phyloP scores from a whole-genome alignment of 2,329 filamentous ascomycete species.

The Colletotrichum sansevieriae region DNA sequence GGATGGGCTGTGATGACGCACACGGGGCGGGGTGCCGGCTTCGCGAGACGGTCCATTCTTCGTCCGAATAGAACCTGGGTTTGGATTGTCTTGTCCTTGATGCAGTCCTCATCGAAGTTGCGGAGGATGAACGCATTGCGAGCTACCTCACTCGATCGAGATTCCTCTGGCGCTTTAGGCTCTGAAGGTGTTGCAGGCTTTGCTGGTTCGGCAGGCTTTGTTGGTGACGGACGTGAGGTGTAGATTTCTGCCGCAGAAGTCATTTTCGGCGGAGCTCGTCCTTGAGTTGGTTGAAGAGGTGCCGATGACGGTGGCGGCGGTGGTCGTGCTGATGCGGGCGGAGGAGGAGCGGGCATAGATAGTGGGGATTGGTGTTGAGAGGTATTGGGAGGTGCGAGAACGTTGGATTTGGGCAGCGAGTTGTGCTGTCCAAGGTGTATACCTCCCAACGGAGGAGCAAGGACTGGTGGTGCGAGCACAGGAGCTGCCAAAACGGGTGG shows the following conservation, averaged over 20 bases:
- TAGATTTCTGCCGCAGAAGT: conserved; percentile 17
- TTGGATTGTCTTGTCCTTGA: conserved; percentile 69
- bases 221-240: too few species aligned
- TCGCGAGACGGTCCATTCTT: conserved; percentile 69
- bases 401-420: conserved; percentile 56
- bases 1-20: conserved; percentile 88
- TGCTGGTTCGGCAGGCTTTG: conserved; percentile 27
- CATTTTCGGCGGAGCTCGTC: conserved; percentile 35
- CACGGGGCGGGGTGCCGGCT: conserved; percentile 65
- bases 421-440: conserved; percentile 44
- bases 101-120: conserved; percentile 69
- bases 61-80: conserved; percentile 69
- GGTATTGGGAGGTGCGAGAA: conserved; percentile 61
- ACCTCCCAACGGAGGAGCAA: conserved; percentile 53
- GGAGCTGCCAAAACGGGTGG: conserved; percentile 50
- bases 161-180: conserved; percentile 27
- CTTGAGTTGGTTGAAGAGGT: conserved; percentile 39
- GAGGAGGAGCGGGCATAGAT: conserved; percentile 50
- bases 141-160: conserved; percentile 57
- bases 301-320: conserved; percentile 40
- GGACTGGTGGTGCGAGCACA: conserved; percentile 55
- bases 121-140: conserved; percentile 71
- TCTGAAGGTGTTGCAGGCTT: conserved; percentile 43
- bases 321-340: conserved; percentile 43
- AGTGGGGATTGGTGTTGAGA: conserved; percentile 53